These are phyloP conservation scores for Bipolaris victoriae DNA, from an alignment of 2,329 filamentous ascomycete genomes.

Conservation along the genomic window DNA sequence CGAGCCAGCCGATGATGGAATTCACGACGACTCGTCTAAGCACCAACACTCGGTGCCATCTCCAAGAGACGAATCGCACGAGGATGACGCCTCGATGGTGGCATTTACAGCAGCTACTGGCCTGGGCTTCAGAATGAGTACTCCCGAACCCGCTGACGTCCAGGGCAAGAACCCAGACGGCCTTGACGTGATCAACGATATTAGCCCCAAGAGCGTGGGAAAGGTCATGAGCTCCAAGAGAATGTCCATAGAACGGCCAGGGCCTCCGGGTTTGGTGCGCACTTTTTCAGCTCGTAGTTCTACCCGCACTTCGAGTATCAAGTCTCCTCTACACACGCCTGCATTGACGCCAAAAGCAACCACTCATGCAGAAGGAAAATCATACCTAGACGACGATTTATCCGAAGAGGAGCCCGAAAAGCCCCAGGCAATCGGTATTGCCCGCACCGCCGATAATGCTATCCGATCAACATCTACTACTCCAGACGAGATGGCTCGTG, in stretches of 20 bases:
- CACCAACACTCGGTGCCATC: conserved; percentile 6
- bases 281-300: conserved; percentile 44
- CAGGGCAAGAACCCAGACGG: conserved; percentile 23
- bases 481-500: conserved; percentile 23
- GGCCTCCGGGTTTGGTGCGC: conserved; percentile 42
- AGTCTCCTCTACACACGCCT: conserved; percentile 31
- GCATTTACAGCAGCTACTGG: conserved; percentile 42
- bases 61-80: conserved; percentile 10
- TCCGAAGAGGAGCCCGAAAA: conserved; percentile 37
- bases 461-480: conserved; percentile 40
- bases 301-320: conserved; percentile 36
- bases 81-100: conserved; percentile 39
- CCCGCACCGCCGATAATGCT: conserved; percentile 51
- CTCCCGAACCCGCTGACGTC: conserved; percentile 21
- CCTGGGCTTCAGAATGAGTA: conserved; percentile 36
- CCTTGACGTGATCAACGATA: conserved; percentile 27
- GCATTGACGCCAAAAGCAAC: conserved; percentile 22
- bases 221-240: conserved; percentile 45
- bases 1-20: background rate
- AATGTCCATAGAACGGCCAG: conserved; percentile 45
- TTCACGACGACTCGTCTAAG: conserved; percentile 18
- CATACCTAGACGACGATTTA: conserved; percentile 37
- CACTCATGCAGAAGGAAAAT: conserved; percentile 27
- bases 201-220: conserved; percentile 31
- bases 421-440: conserved; percentile 50